Evolutionary conservation across 169 alveolate species (phyloP).

Genomic region (Eimeria falciformis): DNA sequence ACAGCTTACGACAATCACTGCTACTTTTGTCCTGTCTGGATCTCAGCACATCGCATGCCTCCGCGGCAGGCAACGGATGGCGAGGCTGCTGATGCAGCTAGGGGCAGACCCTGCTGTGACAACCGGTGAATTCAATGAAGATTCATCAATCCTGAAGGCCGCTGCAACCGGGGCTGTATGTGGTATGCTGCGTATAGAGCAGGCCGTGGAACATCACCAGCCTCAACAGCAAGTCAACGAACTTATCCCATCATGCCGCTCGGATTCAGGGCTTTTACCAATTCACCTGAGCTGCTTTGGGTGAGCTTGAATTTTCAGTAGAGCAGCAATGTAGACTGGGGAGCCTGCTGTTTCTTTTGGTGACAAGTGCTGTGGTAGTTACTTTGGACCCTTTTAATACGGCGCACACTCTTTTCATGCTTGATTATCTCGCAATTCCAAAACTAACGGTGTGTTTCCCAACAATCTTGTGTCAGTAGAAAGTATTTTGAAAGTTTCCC

Average conservation of each 20-base stretch:
- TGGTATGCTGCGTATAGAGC: conserved; percentile 44
- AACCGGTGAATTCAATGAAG: conserved; percentile 20
- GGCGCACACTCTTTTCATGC: background rate
- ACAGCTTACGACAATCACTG: too few relatives aligned
- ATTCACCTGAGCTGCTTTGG: conserved; percentile 61
- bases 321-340: background rate
- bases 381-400: background rate
- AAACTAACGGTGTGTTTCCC: too few relatives aligned
- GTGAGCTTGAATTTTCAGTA: background rate
- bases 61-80: conserved; percentile 37
- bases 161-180: conserved; percentile 62
- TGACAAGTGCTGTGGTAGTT: too few relatives aligned
- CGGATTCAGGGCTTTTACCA: conserved; percentile 14
- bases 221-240: background rate
- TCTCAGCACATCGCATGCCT: conserved; percentile 45
- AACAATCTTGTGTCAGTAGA: too few relatives aligned
- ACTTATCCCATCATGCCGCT: conserved; percentile 11
- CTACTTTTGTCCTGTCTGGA: background rate
- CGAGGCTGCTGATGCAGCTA: conserved; percentile 46
- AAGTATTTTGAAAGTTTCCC: too few relatives aligned
- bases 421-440: background rate
- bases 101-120: conserved; percentile 7
- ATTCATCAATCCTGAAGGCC: conserved; percentile 16
- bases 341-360: too few relatives aligned
- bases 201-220: background rate